A percentile compares a stretch with the other conserved stretches of the same genome.
These are phyloP conservation scores for Mycena sp. DNA, from an alignment of 1,284 basidiomycete species.

Conservation along the genomic window DNA sequence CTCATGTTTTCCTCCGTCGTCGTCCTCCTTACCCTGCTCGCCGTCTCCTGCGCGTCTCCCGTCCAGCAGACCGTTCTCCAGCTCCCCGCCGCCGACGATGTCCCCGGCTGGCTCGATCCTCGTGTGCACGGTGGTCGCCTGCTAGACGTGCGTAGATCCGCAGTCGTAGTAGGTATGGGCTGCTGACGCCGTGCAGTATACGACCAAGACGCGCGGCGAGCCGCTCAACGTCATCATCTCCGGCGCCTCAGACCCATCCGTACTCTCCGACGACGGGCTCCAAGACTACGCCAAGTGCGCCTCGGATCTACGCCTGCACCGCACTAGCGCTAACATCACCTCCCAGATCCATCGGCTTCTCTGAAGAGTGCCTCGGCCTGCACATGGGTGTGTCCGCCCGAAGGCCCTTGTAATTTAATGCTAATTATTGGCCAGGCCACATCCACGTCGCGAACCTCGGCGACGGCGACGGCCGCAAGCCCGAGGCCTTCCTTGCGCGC, in stretches of 20 bases:
- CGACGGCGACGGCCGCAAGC: constrained; percentile 70
- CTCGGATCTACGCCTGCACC: background rate
- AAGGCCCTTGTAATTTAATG: background rate
- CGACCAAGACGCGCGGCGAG: constrained; percentile 71
- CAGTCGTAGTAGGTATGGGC: background rate
- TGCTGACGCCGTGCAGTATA: constrained; percentile 57
- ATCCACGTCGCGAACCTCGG: constrained; percentile 77
- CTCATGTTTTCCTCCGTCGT: too few species aligned
- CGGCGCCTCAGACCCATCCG: constrained; percentile 69
- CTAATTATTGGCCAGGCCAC: constrained; percentile 36
- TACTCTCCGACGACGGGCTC: constrained; percentile 70
- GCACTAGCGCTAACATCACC: too few species aligned
- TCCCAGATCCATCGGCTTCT: constrained; percentile 78
- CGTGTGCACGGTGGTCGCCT: constrained; percentile 73
- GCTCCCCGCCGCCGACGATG: background rate
- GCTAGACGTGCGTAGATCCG: constrained; percentile 66
- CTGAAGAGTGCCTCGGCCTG: constrained; percentile 76
- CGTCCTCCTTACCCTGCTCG: too few species aligned
- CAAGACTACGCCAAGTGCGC: constrained; percentile 8
- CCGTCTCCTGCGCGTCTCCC: too few species aligned
- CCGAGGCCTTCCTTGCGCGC: constrained; percentile 73
- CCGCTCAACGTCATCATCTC: constrained; percentile 73
- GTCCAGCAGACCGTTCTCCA: too few species aligned
- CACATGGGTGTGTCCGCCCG: constrained; percentile 52
- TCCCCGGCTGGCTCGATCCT: constrained; percentile 74